Conservation (phyloP, 345 rosid genomes). For the Melaleuca quinquenervia region DNA sequence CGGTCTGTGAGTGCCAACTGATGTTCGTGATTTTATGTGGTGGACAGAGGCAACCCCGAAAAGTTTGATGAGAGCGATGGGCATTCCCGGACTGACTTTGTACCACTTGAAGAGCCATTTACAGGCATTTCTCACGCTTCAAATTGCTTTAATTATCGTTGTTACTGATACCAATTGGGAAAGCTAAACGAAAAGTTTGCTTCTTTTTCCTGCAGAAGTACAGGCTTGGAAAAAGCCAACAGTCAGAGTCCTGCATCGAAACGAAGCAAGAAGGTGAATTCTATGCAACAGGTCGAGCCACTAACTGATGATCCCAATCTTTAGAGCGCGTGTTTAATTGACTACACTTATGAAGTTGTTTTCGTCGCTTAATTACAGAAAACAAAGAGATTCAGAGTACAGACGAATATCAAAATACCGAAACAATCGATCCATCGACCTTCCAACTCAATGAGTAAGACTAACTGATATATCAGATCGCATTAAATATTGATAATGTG, state of each 20-base stretch:
- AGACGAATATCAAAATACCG: conserved; percentile 8
- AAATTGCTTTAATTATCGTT: background rate
- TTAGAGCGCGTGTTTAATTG: background rate
- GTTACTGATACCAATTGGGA: background rate
- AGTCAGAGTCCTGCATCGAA: conserved; percentile 19
- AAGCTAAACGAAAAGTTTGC: background rate
- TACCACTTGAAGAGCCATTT: conserved; percentile 96
- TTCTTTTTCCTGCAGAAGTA: conserved; percentile 51
- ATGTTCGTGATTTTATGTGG: background rate
- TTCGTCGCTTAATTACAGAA: conserved; percentile 20
- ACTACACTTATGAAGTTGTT: background rate
- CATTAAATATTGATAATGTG: background rate
- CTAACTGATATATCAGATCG: background rate
- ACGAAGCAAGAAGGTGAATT: conserved; percentile 23
- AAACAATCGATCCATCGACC: conserved; percentile 17
- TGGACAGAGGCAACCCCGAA: conserved; percentile 92
- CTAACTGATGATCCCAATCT: background rate
- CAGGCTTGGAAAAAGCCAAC: conserved; percentile 81
- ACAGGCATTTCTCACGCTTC: conserved; percentile 33
- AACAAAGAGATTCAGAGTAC: conserved; percentile 30
- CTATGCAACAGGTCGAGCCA: background rate
- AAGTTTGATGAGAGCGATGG: conserved; percentile 80
- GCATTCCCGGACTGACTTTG: conserved; percentile 77
- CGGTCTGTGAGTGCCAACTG: background rate
- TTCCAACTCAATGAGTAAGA: conserved; percentile 42